These are phyloP conservation scores for Phyllachora maydis DNA, from an alignment of 2,329 filamentous ascomycete species.

Conservation along the genomic window DNA sequence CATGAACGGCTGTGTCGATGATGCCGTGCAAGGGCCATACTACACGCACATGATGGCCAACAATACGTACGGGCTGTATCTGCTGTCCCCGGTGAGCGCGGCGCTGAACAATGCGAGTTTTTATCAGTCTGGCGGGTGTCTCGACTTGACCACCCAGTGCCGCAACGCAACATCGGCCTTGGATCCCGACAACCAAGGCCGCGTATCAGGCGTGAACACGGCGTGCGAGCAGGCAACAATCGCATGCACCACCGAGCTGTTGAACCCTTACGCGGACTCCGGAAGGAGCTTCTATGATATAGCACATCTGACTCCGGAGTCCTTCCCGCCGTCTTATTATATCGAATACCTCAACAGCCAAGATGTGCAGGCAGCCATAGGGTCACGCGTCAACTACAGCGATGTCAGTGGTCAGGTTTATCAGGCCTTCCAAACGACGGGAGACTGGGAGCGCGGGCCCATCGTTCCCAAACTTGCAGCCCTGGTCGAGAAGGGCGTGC, in stretches of 20 bases:
- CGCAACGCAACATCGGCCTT: constrained; percentile 15
- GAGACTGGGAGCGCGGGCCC: constrained; percentile 42
- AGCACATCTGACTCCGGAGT: constrained; percentile 29
- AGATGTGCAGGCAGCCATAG: constrained; percentile 34
- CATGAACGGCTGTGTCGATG: constrained; percentile 51
- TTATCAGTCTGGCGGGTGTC: constrained; percentile 26
- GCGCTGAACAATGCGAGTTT: constrained; percentile 22
- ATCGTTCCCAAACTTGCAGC: constrained; percentile 36
- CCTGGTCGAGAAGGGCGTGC: constrained; percentile 40
- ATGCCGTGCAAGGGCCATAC: constrained; percentile 34
- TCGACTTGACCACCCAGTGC: constrained; percentile 29
- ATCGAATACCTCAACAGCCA: constrained; percentile 41
- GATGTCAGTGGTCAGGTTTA: constrained; percentile 23
- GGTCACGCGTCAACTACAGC: constrained; percentile 40
- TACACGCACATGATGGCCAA: constrained; percentile 36
- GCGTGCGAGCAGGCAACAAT: constrained; percentile 31
- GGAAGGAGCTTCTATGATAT: constrained; percentile 41
- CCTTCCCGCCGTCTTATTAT: constrained; percentile 42
- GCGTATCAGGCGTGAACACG: constrained; percentile 14
- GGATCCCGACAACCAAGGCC: constrained; percentile 20
- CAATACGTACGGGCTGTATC: constrained; percentile 44
- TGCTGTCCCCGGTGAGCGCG: constrained; percentile 29
- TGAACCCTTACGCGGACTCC: constrained; percentile 32
- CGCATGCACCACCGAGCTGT: constrained; percentile 34
- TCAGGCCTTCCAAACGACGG: constrained; percentile 23